A percentile compares a stretch with the other conserved stretches of the same genome.
Evolutionary conservation across 345 rosid genomes (phyloP).

Genomic region (Eucalyptus pauciflora): DNA sequence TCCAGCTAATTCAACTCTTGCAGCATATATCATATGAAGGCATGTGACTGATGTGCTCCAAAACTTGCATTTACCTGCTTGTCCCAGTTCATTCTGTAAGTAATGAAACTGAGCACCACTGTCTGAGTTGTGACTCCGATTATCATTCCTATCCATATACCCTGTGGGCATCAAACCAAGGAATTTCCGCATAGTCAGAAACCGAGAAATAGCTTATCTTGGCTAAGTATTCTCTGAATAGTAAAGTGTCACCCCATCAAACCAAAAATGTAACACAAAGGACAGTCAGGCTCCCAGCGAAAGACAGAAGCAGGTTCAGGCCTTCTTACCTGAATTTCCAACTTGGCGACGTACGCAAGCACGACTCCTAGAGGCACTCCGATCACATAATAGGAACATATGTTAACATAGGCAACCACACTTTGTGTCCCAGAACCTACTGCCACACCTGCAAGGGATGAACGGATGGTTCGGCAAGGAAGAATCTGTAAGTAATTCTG

Average conservation of each 20-base stretch:
- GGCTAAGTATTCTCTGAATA: neutral
- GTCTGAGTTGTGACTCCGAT: constrained; percentile 8
- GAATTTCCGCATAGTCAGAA: neutral
- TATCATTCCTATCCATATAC: constrained; percentile 22
- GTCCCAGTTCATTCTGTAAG: neutral
- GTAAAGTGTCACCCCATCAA: neutral
- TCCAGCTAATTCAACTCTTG: neutral
- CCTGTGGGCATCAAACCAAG: neutral
- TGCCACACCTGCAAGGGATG: constrained; percentile 2
- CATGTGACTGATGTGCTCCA: neutral
- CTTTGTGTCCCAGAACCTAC: constrained; percentile 12
- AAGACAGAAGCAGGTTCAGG: neutral
- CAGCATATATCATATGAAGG: neutral
- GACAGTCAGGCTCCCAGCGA: neutral
- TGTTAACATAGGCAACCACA: constrained; percentile 11
- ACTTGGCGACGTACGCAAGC: constrained; percentile 9
- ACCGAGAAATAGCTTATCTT: neutral
- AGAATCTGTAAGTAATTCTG: neutral
- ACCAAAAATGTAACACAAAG: neutral
- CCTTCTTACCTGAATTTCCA: constrained; percentile 18
- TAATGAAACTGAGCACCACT: neutral
- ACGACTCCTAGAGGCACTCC: constrained; percentile 18
- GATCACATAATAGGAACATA: constrained; percentile 5
- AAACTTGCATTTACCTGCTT: neutral
- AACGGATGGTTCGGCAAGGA: neutral